Evolutionary conservation across 129 eudicot species (phyloP).

Genomic region (Tagetes patula): DNA sequence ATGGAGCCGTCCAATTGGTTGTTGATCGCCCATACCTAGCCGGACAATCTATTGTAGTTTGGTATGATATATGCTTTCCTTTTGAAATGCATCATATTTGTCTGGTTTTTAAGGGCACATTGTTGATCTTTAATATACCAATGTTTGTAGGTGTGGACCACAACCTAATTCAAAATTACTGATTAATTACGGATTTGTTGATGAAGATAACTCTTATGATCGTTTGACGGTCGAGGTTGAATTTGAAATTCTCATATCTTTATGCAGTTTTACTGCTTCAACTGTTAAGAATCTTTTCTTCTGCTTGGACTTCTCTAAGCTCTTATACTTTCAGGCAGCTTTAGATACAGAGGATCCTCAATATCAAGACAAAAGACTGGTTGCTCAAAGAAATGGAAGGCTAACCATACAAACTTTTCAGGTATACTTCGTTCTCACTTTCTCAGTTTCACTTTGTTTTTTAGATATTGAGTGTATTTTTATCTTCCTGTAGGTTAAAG

Average conservation of each 20-base stretch:
- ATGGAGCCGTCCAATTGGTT: conserved; percentile 85
- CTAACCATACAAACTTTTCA: conserved; percentile 71
- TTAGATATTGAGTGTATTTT: conserved; percentile 18
- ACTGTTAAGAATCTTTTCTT: conserved; percentile 10
- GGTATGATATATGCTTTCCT: conserved; percentile 54
- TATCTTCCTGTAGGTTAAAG: conserved; percentile 54
- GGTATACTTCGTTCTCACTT: conserved; percentile 39
- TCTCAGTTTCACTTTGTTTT: background rate
- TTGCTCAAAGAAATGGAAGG: conserved; percentile 93
- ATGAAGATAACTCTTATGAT: conserved; percentile 83
- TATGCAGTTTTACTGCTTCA: background rate
- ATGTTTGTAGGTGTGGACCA: conserved; percentile 87
- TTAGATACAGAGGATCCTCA: conserved; percentile 96
- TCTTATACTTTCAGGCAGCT: conserved; percentile 60
- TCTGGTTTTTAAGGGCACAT: background rate
- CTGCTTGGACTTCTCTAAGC: conserved; percentile 18
- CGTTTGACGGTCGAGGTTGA: conserved; percentile 77
- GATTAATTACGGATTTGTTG: conserved; percentile 94
- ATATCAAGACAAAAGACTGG: conserved; percentile 94
- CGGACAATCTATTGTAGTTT: conserved; percentile 86
- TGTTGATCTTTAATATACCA: conserved; percentile 13
- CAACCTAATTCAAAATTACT: conserved; percentile 95
- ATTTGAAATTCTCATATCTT: conserved; percentile 12
- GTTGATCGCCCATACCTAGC: conserved; percentile 89
- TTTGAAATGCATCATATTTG: background rate